phyloP scores from a whole-genome alignment of 2,329 filamentous ascomycete genomes.

The Aspergillus sojae region DNA sequence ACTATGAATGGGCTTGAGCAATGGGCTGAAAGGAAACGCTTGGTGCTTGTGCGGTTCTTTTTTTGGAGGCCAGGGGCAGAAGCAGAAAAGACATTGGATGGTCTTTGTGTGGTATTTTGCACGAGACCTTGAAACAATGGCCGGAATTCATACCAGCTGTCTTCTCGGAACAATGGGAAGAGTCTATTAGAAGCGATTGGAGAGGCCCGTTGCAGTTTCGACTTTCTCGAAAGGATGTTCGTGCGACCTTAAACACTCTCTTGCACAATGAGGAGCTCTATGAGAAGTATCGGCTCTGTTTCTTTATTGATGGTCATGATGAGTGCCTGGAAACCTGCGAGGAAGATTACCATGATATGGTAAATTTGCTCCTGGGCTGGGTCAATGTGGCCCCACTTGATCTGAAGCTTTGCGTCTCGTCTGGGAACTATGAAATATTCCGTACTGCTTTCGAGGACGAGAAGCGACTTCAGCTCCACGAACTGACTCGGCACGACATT shows the following conservation, averaged over 20 bases:
- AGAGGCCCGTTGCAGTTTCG: too few species aligned
- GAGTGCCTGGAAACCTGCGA: constrained; percentile 16
- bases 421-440: neutral
- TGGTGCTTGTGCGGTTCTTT: too few species aligned
- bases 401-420: neutral
- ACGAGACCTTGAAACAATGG: too few species aligned
- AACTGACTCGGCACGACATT: neutral
- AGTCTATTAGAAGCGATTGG: too few species aligned
- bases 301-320: constrained; percentile 25
- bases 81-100: too few species aligned
- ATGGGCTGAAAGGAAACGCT: too few species aligned
- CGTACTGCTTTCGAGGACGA: neutral
- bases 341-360: constrained; percentile 12
- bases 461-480: neutral
- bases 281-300: constrained; percentile 15
- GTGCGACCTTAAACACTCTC: neutral
- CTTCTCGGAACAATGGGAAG: too few species aligned
- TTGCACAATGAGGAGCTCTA: neutral
- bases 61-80: too few species aligned
- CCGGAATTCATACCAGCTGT: too few species aligned
- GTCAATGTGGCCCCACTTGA: neutral
- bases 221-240: too few species aligned
- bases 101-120: too few species aligned
- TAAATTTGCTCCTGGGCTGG: neutral
- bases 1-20: too few species aligned